Evolutionary conservation across 805 yeast genomes (phyloP).

Genomic region (Candida easanensis): DNA sequence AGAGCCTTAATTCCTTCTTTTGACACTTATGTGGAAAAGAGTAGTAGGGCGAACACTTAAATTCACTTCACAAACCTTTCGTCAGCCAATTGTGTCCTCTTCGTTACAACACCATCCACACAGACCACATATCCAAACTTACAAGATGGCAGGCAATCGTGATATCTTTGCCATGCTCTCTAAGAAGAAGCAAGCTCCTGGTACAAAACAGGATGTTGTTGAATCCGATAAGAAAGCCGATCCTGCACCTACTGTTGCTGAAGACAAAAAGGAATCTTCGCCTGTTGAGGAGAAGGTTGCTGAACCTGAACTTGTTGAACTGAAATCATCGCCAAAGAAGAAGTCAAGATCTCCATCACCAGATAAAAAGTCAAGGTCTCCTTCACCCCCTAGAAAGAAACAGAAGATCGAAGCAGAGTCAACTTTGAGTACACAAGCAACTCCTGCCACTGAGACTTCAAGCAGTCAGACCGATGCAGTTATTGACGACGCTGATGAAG

Average conservation of each 20-base stretch:
- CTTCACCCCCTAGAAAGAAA: constrained; percentile 13
- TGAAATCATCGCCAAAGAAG: background rate
- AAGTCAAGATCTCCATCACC: constrained; percentile 2
- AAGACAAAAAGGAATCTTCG: no score
- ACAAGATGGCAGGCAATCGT: constrained; percentile 21
- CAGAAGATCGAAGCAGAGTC: background rate
- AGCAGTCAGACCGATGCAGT: background rate
- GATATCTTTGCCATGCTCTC: constrained; percentile 27
- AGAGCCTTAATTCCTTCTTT: no score
- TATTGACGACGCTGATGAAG: background rate
- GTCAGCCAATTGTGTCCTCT: background rate
- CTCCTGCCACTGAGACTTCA: background rate
- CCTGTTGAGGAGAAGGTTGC: background rate
- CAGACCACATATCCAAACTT: constrained; percentile 2
- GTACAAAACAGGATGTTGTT: background rate
- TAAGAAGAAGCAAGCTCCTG: constrained; percentile 7
- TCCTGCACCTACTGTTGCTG: no score
- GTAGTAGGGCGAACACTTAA: no score
- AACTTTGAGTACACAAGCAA: background rate
- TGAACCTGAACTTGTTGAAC: background rate
- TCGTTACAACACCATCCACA: background rate
- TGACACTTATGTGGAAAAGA: no score
- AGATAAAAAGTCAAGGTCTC: constrained; percentile 1
- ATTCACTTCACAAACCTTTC: background rate
- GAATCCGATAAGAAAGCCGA: no score